phyloP scores from a whole-genome alignment of 805 yeast genomes.

The Cyberlindnera amylophila region DNA sequence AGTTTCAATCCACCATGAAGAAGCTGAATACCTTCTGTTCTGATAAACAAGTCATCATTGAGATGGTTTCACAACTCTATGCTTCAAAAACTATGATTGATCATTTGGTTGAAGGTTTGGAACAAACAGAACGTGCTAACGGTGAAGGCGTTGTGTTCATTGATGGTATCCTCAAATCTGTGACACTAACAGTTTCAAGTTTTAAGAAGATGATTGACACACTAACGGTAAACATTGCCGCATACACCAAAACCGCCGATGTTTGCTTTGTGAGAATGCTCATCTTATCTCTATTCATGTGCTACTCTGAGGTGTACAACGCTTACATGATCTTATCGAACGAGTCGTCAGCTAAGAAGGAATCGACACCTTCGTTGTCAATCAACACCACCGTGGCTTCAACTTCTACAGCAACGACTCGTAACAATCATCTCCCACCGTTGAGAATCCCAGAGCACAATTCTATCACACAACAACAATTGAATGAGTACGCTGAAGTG shows the following conservation, averaged over 20 bases:
- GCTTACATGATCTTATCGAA: constrained; percentile 47
- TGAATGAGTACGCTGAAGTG: constrained; percentile 42
- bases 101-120: constrained; percentile 52
- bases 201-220: constrained; percentile 49
- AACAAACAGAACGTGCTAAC: constrained; percentile 37
- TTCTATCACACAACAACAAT: constrained; percentile 23
- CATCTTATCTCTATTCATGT: constrained; percentile 55
- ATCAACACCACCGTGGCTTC: constrained; percentile 5
- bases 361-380: background rate
- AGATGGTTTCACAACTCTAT: constrained; percentile 48
- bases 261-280: constrained; percentile 62
- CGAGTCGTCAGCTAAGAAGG: constrained; percentile 3
- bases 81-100: constrained; percentile 53
- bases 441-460: constrained; percentile 22
- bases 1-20: constrained; percentile 56
- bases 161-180: constrained; percentile 16
- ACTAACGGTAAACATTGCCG: constrained; percentile 43
- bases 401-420: constrained; percentile 8
- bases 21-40: constrained; percentile 54
- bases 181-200: constrained; percentile 27
- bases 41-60: constrained; percentile 51
- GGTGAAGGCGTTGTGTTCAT: constrained; percentile 11
- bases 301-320: constrained; percentile 63
- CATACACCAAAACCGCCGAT: constrained; percentile 55
- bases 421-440: constrained; percentile 23